Evolutionary conservation across 495 filamentous ascomycete species (phyloP).

Genomic region (Xylaria venustula): DNA sequence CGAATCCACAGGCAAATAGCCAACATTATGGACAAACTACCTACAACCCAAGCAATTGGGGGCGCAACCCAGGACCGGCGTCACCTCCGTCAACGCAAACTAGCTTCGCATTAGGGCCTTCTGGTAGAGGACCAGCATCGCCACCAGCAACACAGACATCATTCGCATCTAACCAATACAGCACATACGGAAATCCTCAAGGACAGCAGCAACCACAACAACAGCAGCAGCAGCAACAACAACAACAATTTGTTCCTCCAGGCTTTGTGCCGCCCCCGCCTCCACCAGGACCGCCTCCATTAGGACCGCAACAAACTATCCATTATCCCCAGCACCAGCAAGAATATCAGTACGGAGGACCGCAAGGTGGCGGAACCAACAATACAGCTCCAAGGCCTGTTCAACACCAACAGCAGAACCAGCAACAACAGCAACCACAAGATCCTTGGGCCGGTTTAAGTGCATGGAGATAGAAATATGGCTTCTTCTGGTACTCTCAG

Average conservation of each 20-base stretch:
- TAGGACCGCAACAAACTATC: slow-evolving; percentile 66
- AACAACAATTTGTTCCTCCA: slow-evolving; percentile 59
- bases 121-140: slow-evolving; percentile 46
- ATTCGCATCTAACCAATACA: slow-evolving; percentile 38
- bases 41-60: slow-evolving; percentile 50
- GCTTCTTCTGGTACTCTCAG: neutral
- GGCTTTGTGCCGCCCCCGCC: slow-evolving; percentile 92
- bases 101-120: slow-evolving; percentile 42
- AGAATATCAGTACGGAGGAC: slow-evolving; percentile 35
- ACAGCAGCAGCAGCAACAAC: too few species aligned
- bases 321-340: slow-evolving; percentile 51
- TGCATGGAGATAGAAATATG: slow-evolving; percentile 68
- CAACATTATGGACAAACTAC: slow-evolving; percentile 40
- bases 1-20: slow-evolving; percentile 23
- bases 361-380: slow-evolving; percentile 32
- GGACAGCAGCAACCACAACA: slow-evolving; percentile 32
- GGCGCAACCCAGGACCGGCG: slow-evolving; percentile 47
- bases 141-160: slow-evolving; percentile 54
- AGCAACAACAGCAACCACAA: slow-evolving; percentile 25
- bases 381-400: slow-evolving; percentile 37
- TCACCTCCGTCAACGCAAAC: slow-evolving; percentile 49
- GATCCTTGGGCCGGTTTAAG: slow-evolving; percentile 88
- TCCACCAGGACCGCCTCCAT: slow-evolving; percentile 76
- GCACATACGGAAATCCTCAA: slow-evolving; percentile 48
- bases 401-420: slow-evolving; percentile 20